Evolutionary conservation across 176 grass and related monocot species (phyloP).

Genomic region (Rhynchospora breviuscula): DNA sequence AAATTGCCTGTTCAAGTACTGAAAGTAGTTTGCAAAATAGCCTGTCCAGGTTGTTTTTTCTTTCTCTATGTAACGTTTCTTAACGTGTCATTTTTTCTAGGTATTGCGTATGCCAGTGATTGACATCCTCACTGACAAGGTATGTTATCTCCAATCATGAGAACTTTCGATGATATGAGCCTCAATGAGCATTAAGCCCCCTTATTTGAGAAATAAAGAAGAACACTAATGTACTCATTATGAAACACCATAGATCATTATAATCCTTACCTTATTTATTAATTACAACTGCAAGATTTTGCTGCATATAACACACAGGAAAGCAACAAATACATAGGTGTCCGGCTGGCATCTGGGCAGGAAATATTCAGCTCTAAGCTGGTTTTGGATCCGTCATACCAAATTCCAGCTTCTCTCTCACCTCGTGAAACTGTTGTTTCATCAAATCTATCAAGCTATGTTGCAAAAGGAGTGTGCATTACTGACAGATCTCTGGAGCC

Average conservation of each 20-base stretch:
- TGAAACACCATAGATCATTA: neutral
- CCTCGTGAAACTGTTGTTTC: conserved; percentile 28
- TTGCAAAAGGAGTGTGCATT: conserved; percentile 84
- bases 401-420: conserved; percentile 51
- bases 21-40: neutral
- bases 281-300: neutral
- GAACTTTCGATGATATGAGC: neutral
- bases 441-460: conserved; percentile 30
- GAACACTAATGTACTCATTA: no score
- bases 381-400: conserved; percentile 59
- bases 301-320: conserved; percentile 36
- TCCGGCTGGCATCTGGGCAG: conserved; percentile 84
- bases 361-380: conserved; percentile 75
- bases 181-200: neutral
- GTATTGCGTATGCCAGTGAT: conserved; percentile 76
- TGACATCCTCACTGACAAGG: conserved; percentile 68
- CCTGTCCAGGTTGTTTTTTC: neutral
- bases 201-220: neutral
- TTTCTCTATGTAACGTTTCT: neutral
- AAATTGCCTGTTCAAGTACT: neutral
- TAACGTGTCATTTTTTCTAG: conserved; percentile 37
- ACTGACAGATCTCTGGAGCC: conserved; percentile 47
- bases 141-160: conserved; percentile 17
- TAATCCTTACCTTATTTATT: neutral
- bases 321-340: conserved; percentile 52